Base-by-base conservation (phyloP, 1,284 basidiomycete genomes). In the Papiliotrema terrestris region DNA sequence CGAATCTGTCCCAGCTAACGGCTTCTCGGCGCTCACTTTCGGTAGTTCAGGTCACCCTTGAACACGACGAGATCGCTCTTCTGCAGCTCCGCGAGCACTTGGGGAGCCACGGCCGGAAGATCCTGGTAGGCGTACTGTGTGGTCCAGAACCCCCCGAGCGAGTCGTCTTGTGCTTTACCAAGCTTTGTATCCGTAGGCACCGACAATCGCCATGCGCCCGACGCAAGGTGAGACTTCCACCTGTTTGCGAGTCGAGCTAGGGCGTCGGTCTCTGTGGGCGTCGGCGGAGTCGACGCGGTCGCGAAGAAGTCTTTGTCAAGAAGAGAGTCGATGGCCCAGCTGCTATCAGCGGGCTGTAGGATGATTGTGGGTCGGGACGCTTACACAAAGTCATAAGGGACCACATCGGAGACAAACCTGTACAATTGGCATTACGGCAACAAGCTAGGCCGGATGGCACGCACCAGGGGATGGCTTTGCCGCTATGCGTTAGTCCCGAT, bases 11-110 rank as follows among this genome's bases (percentile, higher is more conserved):
- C 13, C 8, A 22, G 2, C 26, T 43, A 29, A 19, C 9, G 32
- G 38, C 20, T 14, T 22, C 9, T 15, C 20, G 20, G 44, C 3
- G 65, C 86, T 58, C 64, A 89, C 88, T 90, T 91, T 73, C 89
- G 83, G 74, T 91, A 93, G 71, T 94, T 94, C 45, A 96, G 78
- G 79, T 96, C 93, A 17, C 94, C 94, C 81, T 98, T 98, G 81
- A 98, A 96, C 55, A 98, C 83, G 5, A 97, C 93, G 14, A 98
- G 78, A 13, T 82, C 83, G 57, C 88, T 87, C 39, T 79, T 79
- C 51, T 80, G 78, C 50, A 98, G 74, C 52, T 81, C 79, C 1
- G 76, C 66, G 67, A 85, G 83, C 9, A 95, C 75, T 22, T 78
- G 78, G 0, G 83, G 83, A 2, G 86, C 87, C 19, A 79, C 78